Evolutionary conservation across 2,329 filamentous ascomycete genomes (phyloP).

Genomic region (Akanthomyces dipterigenus): DNA sequence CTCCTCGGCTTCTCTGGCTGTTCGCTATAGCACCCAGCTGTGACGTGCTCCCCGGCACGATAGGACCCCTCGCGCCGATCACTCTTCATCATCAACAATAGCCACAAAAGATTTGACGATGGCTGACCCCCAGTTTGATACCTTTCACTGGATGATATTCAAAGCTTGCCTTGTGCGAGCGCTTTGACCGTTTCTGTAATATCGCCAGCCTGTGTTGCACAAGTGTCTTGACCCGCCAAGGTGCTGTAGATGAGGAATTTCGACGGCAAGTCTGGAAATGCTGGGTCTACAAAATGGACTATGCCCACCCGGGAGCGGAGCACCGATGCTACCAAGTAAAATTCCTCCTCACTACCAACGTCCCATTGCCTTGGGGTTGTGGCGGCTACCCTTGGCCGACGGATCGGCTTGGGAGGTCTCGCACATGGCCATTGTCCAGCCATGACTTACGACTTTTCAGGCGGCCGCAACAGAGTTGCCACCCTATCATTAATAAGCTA

Average conservation of each 20-base stretch:
- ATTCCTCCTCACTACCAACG: not conserved
- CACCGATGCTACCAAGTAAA: not conserved
- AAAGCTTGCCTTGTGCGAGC: constrained; percentile 1
- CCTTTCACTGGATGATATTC: not conserved
- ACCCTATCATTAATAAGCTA: not conserved
- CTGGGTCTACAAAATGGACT: not conserved
- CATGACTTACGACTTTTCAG: not conserved
- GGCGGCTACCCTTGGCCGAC: not conserved
- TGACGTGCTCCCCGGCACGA: not conserved
- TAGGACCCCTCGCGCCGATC: constrained; percentile 4
- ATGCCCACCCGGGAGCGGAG: not conserved
- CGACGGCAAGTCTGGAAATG: not conserved
- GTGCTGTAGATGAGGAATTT: not conserved
- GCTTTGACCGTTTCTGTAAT: not conserved
- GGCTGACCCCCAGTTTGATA: not conserved
- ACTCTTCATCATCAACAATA: constrained; percentile 3
- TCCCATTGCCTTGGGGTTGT: not conserved
- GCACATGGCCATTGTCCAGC: not conserved
- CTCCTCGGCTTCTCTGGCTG: constrained; percentile 13
- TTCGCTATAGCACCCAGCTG: not conserved
- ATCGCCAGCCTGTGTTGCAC: not conserved
- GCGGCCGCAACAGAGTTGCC: not conserved
- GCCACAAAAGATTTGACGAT: not conserved
- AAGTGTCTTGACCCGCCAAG: not conserved
- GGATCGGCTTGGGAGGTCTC: not conserved